Base-by-base conservation (phyloP, 2,329 filamentous ascomycete genomes). In the Talaromyces sp. region DNA sequence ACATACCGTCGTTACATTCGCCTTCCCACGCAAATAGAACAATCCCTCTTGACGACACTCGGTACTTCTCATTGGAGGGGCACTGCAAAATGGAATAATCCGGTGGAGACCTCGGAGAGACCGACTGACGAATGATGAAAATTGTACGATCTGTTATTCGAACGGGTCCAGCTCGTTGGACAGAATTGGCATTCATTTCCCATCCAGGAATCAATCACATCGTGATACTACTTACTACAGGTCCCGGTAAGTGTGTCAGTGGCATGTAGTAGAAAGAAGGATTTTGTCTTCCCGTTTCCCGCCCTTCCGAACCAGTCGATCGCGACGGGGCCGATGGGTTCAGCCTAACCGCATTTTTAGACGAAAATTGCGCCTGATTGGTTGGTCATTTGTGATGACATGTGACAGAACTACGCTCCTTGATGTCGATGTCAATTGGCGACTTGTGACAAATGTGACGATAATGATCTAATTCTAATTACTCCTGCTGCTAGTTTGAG, bases 251-350 rank as follows among this genome's bases (percentile, higher is more conserved):
- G 9, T 37, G 13, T 10, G 10, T 37, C 10, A 11, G 35, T 37
- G 35, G 22, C 19, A 57, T 63, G 61, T 63, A 48, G 61, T 63
- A 56, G 27, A 63, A 63, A 63, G 60, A 63, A 63, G 52, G 19
- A 41, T 43, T 41, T 47, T 47, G 35, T 45, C 48, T 57, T 63
- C 61, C 59, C 59, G 59, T 52, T 52, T 63, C 60, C 62, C 62
- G 62, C 56, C 31, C 41, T 64, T 59, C 62, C 62, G 62, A 59
- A 59, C 62, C 62, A 64, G 62, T 64, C 54, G 62, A 64, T 64
- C 62, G 22, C 35, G 54, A 64, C 61, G 61, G 61, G 27, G 61
- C 61, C 50, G 61, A 63, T 45, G 52, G 50, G 31, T 24, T 57
- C 37, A 41, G 39, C 22, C 56, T 37, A 56, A 56, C 60, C 60